Base-by-base conservation (phyloP, 345 rosid species). In the Boechera divaricarpa region DNA sequence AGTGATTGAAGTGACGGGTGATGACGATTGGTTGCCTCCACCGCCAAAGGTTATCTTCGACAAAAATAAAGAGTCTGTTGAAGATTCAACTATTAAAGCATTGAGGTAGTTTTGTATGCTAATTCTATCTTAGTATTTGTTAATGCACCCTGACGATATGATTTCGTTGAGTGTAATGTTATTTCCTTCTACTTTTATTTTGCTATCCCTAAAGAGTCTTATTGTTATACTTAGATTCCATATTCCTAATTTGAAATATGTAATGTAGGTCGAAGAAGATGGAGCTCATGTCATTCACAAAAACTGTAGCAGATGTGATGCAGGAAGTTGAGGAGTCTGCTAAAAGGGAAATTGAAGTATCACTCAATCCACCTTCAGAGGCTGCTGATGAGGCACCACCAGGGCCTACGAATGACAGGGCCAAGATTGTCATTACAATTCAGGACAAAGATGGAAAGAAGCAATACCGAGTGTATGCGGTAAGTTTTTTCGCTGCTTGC, bases 21-120 rank as follows among this genome's bases (percentile, higher is more conserved):
- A 91, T 52, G 97, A 91, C 5, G 97, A 91, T 75, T 91, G 92
- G 94, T 76, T 91, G 72, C 85, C 84, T 82, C 90, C 92, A 42
- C 91, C 92, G 0, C 92, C 94, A 4, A 81, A 84, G 72, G 80
- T 78, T 76, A 41, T 70, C 21, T 32, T 70, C 3, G 67, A 82
- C 13, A 61, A 39, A 56, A 62, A 12, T 36, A 80, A 80, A 48
- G 70, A 54, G 44, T 61, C 82, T 2, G 72, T 31, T 77, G 97
- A 87, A 82, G 85, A 87, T 77, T 81, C 92, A 1, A 84, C 89
- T 15, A 79, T 91, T 48, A 89, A 82, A 77, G 87, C 84, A 58
- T 77, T 91, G 80, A 91, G 97, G 97, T 89, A 85, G 6, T 26
- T 60, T 48, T 63, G 12, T 67, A 8, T 63, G 62, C 16, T 48